A percentile compares a stretch with the other conserved stretches of the same genome.
These are phyloP conservation scores for Teratosphaeria gauchensis DNA, from an alignment of 2,329 filamentous ascomycete genomes.

Conservation along the genomic window DNA sequence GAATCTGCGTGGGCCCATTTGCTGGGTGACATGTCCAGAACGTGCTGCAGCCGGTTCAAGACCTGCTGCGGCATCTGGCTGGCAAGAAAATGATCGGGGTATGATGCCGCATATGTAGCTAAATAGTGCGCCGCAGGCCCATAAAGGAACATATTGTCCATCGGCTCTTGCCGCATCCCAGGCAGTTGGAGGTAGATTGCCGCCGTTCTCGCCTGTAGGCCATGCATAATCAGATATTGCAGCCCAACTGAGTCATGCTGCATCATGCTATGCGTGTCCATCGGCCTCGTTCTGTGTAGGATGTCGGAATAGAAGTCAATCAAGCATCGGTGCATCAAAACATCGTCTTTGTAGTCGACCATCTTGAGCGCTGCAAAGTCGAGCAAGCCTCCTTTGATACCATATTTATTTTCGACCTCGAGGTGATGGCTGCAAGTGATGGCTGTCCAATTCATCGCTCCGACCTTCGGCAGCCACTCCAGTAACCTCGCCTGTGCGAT, in stretches of 20 bases:
- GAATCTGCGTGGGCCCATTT: slow-evolving; percentile 45
- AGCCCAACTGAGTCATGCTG: slow-evolving; percentile 24
- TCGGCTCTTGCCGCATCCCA: slow-evolving; percentile 33
- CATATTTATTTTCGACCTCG: slow-evolving; percentile 40
- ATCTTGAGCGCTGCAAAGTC: slow-evolving; percentile 47
- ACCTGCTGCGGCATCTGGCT: slow-evolving; percentile 36
- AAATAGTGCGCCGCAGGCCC: slow-evolving; percentile 49
- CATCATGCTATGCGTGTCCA: slow-evolving; percentile 5
- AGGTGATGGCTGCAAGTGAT: slow-evolving; percentile 42
- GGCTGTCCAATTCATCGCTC: slow-evolving; percentile 45
- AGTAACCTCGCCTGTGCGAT: slow-evolving; percentile 52
- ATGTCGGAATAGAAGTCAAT: slow-evolving; percentile 50
- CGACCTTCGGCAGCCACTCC: slow-evolving; percentile 47
- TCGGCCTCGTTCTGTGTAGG: slow-evolving; percentile 29
- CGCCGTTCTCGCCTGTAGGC: slow-evolving; percentile 42
- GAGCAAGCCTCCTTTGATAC: slow-evolving; percentile 34
- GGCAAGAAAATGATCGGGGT: slow-evolving; percentile 46
- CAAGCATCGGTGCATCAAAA: slow-evolving; percentile 51
- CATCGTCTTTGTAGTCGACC: slow-evolving; percentile 46
- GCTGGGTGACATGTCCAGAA: slow-evolving; percentile 34
- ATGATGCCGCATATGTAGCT: slow-evolving; percentile 45
- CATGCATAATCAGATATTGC: slow-evolving; percentile 43
- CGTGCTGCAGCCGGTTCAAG: slow-evolving; percentile 37
- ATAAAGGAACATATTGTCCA: slow-evolving; percentile 46
- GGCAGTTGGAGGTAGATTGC: slow-evolving; percentile 44